Percentiles rank a stretch among this genome's conserved stretches.
phyloP scores from a whole-genome alignment of 2,329 filamentous ascomycete species.

The Pseudocercospora pini-densiflorae region DNA sequence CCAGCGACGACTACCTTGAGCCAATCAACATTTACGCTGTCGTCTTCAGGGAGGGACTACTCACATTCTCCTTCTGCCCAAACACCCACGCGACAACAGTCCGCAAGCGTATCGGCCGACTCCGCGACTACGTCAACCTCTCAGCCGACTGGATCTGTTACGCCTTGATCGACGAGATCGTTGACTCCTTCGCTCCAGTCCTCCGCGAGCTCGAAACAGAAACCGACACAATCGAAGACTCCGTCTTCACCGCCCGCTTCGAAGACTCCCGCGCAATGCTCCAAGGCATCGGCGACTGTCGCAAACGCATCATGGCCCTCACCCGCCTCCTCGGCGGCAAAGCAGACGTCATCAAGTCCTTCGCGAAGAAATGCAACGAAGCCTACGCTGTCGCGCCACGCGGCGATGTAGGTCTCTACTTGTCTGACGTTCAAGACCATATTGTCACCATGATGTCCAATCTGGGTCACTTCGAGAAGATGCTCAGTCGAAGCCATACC shows the following conservation, averaged over 20 bases:
- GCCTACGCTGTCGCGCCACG: slow-evolving; percentile 94
- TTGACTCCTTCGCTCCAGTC: slow-evolving; percentile 90
- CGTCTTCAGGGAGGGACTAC: slow-evolving; percentile 91
- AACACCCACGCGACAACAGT: slow-evolving; percentile 89
- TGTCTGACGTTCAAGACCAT: slow-evolving; percentile 98
- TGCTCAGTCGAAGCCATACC: slow-evolving; percentile 89
- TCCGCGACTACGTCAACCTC: slow-evolving; percentile 93
- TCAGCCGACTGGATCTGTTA: slow-evolving; percentile 99
- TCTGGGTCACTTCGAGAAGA: slow-evolving; percentile 94
- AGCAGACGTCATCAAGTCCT: slow-evolving; percentile 96
- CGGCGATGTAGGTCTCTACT: slow-evolving; percentile 94
- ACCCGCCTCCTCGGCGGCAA: slow-evolving; percentile 94
- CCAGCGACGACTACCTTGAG: slow-evolving; percentile 82
- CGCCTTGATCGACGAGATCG: slow-evolving; percentile 96
- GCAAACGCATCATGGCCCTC: slow-evolving; percentile 92
- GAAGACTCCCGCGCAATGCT: slow-evolving; percentile 90
- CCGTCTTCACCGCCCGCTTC: slow-evolving; percentile 87
- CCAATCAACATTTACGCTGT: slow-evolving; percentile 97
- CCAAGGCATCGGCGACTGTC: slow-evolving; percentile 83
- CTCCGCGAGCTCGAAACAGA: slow-evolving; percentile 86
- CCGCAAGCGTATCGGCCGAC: slow-evolving; percentile 84
- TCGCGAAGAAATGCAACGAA: slow-evolving; percentile 98
- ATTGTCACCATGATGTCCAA: slow-evolving; percentile 99
- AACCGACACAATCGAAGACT: slow-evolving; percentile 91
- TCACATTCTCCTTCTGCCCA: slow-evolving; percentile 91